Evolutionary conservation across 495 filamentous ascomycete species (phyloP).

Genomic region (Hypoxylon crocopeplum): DNA sequence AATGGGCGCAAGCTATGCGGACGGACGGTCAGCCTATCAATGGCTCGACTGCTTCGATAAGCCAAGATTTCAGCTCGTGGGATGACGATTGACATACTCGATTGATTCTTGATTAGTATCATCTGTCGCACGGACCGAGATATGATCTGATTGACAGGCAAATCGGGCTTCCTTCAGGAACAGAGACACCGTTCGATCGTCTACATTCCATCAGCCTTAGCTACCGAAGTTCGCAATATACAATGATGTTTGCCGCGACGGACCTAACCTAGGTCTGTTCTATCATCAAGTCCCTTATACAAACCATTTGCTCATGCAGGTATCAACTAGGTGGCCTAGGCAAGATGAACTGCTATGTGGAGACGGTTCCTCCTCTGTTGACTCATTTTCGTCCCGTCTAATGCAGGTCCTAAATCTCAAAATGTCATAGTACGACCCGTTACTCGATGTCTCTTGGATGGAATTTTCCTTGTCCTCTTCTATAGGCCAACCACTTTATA

Average conservation of each 20-base stretch:
- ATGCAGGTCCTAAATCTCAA: constrained; percentile 31
- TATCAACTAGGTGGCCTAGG: constrained; percentile 1
- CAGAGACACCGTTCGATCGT: too few relatives aligned
- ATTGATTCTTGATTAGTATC: not conserved
- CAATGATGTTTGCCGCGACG: too few relatives aligned
- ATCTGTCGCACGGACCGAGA: constrained; percentile 6
- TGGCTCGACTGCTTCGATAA: constrained; percentile 3
- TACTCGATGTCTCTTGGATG: constrained; percentile 6
- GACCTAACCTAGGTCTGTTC: not conserved
- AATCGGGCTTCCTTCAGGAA: not conserved
- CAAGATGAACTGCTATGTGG: constrained; percentile 9
- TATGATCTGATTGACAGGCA: constrained; percentile 19
- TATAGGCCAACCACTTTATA: constrained; percentile 19
- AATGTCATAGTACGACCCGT: constrained; percentile 11
- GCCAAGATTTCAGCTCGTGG: not conserved
- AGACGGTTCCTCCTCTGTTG: constrained; percentile 27
- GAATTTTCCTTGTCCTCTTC: constrained; percentile 1
- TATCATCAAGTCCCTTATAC: not conserved
- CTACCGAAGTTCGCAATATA: too few relatives aligned
- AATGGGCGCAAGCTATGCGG: constrained; percentile 1
- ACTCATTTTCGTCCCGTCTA: constrained; percentile 35
- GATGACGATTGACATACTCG: constrained; percentile 18
- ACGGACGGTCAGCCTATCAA: constrained; percentile 7
- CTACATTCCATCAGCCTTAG: too few relatives aligned
- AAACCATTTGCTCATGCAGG: too few relatives aligned